A percentile compares a stretch with the other conserved stretches of the same genome.
phyloP scores from a whole-genome alignment of 1,284 basidiomycete species.

The Takashimella tepidaria region DNA sequence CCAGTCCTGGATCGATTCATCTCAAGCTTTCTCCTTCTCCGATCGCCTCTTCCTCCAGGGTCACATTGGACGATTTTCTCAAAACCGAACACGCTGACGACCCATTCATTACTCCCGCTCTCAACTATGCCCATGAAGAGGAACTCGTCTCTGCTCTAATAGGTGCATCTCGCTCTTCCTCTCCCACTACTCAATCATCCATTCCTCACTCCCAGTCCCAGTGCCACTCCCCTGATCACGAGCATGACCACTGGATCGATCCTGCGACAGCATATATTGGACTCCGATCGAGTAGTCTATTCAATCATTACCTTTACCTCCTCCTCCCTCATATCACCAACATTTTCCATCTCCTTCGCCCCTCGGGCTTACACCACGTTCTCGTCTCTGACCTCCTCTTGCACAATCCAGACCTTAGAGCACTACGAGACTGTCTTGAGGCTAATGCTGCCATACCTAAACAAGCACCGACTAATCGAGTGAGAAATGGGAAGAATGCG shows the following conservation, averaged over 20 bases:
- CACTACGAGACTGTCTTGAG: conserved; percentile 26
- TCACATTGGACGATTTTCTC: conserved; percentile 24
- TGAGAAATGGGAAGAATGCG: not conserved
- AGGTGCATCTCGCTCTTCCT: not conserved
- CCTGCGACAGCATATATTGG: conserved; percentile 26
- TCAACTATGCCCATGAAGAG: conserved; percentile 24
- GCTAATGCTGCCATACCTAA: conserved; percentile 6
- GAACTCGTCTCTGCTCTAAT: conserved; percentile 22
- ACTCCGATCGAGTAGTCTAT: conserved; percentile 20
- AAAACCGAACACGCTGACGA: not conserved
- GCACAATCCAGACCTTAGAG: conserved; percentile 19
- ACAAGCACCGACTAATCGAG: not conserved
- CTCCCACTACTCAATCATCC: not conserved
- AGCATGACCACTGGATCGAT: conserved; percentile 16
- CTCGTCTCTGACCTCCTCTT: conserved; percentile 33
- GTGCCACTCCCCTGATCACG: not conserved
- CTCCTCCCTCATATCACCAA: conserved; percentile 15
- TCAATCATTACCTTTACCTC: conserved; percentile 23
- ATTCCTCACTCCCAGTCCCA: conserved; percentile 1
- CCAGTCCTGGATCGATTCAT: not conserved
- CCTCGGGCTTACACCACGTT: conserved; percentile 23
- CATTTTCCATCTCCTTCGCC: conserved; percentile 19
- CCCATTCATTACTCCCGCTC: conserved; percentile 12
- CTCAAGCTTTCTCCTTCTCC: conserved; percentile 10
- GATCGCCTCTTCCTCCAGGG: conserved; percentile 22